Percentiles rank a stretch among this genome's conserved stretches.
Conservation (phyloP, 2,329 filamentous ascomycete genomes). For the Rhexocercosporidium sp. region DNA sequence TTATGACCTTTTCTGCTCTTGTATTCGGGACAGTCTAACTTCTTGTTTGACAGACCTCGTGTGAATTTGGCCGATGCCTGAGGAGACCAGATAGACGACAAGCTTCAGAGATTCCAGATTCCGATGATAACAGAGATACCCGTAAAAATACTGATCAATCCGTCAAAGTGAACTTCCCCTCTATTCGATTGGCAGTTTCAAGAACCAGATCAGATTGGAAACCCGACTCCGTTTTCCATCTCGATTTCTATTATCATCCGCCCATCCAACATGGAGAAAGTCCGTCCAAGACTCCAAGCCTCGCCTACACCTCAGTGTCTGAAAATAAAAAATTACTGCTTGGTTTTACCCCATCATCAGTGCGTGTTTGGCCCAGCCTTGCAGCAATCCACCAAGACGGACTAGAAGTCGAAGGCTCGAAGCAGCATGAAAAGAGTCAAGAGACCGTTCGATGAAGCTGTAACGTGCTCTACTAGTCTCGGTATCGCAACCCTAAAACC, state of each 20-base stretch:
- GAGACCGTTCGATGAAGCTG: neutral
- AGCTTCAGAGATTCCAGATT: neutral
- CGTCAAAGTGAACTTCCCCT: neutral
- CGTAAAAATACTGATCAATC: no score
- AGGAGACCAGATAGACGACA: no score
- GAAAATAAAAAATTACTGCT: neutral
- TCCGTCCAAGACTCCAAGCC: neutral
- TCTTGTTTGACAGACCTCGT: neutral
- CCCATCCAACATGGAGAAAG: neutral
- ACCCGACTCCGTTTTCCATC: neutral
- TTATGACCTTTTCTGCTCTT: constrained; percentile 1
- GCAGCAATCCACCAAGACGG: neutral
- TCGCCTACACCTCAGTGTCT: neutral
- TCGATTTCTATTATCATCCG: neutral
- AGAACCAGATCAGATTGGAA: neutral
- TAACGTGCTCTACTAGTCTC: neutral
- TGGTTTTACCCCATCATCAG: neutral
- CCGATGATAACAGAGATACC: constrained; percentile 4
- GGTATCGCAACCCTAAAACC: neutral
- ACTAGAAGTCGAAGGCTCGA: neutral
- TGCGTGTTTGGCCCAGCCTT: neutral
- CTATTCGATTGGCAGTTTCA: constrained; percentile 12
- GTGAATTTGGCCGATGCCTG: neutral
- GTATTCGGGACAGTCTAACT: neutral
- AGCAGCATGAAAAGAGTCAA: neutral